A percentile compares a stretch with the other conserved stretches of the same genome.
phyloP scores from a whole-genome alignment of 2,329 filamentous ascomycete species.

The Apiospora marii region DNA sequence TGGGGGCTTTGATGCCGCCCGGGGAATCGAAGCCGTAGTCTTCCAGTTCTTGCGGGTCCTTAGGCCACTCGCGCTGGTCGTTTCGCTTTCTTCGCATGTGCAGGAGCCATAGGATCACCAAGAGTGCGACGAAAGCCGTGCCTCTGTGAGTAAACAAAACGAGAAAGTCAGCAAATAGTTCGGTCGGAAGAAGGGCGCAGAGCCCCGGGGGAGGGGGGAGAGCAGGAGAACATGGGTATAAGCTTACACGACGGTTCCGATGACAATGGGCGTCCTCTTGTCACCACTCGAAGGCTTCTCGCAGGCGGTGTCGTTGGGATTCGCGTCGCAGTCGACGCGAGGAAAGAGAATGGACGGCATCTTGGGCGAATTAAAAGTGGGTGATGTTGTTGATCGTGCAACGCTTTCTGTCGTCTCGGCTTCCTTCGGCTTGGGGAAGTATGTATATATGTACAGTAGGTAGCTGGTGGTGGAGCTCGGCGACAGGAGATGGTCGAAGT shows the following conservation, averaged over 20 bases:
- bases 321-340: conserved; percentile 32
- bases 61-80: conserved; percentile 39
- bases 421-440: not conserved
- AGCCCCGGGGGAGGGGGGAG: not conserved
- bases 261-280: conserved; percentile 33
- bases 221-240: not conserved
- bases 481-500: not conserved
- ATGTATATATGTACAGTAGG: not conserved
- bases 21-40: conserved; percentile 39
- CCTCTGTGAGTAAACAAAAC: conserved; percentile 30
- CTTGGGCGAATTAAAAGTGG: not conserved
- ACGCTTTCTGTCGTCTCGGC: not conserved
- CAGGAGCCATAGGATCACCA: conserved; percentile 34
- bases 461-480: not conserved
- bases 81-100: conserved; percentile 37
- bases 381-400: not conserved
- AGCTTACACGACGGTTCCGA: conserved; percentile 37
- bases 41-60: conserved; percentile 42
- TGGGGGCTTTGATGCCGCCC: conserved; percentile 27
- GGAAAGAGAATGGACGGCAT: conserved; percentile 27
- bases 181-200: not conserved
- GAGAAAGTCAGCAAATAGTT: not conserved
- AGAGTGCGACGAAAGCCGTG: conserved; percentile 32
- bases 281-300: conserved; percentile 37
- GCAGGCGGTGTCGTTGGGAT: conserved; percentile 34